Base-by-base conservation (phyloP, 2,329 filamentous ascomycete genomes). In the Graphiopsis chlorocephala region DNA sequence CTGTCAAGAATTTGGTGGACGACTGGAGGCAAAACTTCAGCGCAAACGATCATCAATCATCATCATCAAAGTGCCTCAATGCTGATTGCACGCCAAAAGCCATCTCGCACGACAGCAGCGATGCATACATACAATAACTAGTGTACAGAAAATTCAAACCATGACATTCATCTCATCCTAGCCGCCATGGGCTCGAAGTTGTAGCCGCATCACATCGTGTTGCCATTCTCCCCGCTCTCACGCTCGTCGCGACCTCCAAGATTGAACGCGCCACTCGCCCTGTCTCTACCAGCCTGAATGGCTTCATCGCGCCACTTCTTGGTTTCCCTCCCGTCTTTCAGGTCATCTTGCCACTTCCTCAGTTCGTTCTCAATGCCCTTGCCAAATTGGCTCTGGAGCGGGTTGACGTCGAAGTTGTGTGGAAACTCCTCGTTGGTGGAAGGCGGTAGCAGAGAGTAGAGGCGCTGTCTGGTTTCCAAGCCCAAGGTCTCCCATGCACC, bases 251-350 rank as follows among this genome's bases (percentile, higher is more conserved):
- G 82, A 65, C 86, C 81, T 53, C 77, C 73, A 6, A 76, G 76
- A 68, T 89, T 85, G 67, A 84, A 89, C 7, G 80, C 78, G 0
- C 87, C 26, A 52, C 23, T 26, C 25, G 28, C 87, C 50, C 61
- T 57, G 10, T 84, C 79, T 59, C 79, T 71, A 59, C 82, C 81
- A 1, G 87, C 87, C 68, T 79, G 74, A 35, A 80, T 76, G 15
- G 87, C 87, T 64, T 85, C 78, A 2, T 76, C 77, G 65, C 84
- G 78, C 86, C 86, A 90, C 59, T 79, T 79, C 11, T 83, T 82
- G n/a, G 83, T 81, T 68, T 87, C 83, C 58, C 80, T 81, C 2
- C 87, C 87, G 28, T 81, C 77, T 25, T 74, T 74, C 1, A 89
- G 77, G 68, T 89, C 85, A 3, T 81, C 72, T 71, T 87, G 82